Percentiles rank a stretch among this genome's conserved stretches.
These are phyloP conservation scores for Colletotrichum acutatum DNA, from an alignment of 2,329 filamentous ascomycete genomes.

Conservation along the genomic window DNA sequence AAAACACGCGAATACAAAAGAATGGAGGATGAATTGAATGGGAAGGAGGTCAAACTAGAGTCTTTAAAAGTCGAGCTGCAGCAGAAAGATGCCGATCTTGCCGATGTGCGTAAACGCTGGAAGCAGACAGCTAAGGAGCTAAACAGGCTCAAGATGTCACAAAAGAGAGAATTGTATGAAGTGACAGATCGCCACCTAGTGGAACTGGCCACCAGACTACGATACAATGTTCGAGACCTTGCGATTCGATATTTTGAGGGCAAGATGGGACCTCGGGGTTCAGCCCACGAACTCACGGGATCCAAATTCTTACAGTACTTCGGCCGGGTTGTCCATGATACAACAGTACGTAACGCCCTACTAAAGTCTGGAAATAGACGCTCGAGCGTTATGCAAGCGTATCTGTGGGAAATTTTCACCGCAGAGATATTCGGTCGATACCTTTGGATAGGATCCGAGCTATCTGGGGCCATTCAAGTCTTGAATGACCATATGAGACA, in stretches of 20 bases:
- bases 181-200: not conserved
- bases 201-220: not conserved
- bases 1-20: not conserved
- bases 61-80: not conserved
- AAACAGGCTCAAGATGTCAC: not conserved
- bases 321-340: not conserved
- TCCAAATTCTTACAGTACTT: not conserved
- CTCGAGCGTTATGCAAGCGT: no score
- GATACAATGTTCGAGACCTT: not conserved
- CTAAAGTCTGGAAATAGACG: not conserved
- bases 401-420: no score
- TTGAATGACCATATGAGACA: no score
- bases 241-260: not conserved
- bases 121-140: not conserved
- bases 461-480: no score
- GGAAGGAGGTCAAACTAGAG: not conserved
- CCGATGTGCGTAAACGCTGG: not conserved
- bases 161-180: not conserved
- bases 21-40: not conserved
- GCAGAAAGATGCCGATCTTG: not conserved
- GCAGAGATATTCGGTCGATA: no score
- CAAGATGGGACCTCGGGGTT: not conserved
- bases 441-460: no score
- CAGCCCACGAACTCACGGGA: not conserved
- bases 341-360: not conserved